Base-by-base conservation (phyloP, 352 stramenopile genomes). In the Peronospora belbahrii region DNA sequence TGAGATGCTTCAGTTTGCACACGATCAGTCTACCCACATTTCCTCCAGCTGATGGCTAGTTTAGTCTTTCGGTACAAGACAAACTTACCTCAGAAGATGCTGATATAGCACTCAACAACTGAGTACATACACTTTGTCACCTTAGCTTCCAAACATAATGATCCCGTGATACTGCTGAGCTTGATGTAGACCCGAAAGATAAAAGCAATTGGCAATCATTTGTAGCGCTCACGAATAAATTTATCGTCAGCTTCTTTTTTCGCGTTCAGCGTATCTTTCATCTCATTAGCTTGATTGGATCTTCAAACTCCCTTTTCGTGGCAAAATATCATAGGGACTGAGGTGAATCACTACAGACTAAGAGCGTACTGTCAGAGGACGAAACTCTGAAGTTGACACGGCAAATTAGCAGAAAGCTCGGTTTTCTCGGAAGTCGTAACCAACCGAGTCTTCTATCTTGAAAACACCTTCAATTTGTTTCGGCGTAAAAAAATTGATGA, bases 321-420 rank as follows among this genome's bases (percentile, higher is more conserved):
- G 56, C 10, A 44, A 70, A 42, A 66, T 77, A 34, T 89, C 77
- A 22, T 83, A 72, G 10, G 59, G 46, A 2, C 54, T 76, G 13
- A 91, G 42, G 1, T 56, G 62, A 47, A 91, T 88, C 36, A 91
- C 74, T 13, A 87, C 13, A 9, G 73, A 86, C 56, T 91, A 72
- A 9, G 59, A 70, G 14, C 62, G 63, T 2, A 74, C 79, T n/a
- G 76, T 88, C 37, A 88, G 24, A 10, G 76, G 79, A 8, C 65
- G 65, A 14, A 83, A 65, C 31, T 70, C 55, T 3, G 59, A 57
- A 3, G 60, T 69, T 27, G 31, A 53, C 39, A 20, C 42, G 24
- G 15, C 9, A 10, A 8, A 4, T 40, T 52, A 15, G 13, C 37
- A 30, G 20, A 31, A 15, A 13, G 22, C 11, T 56, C 54, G 14